phyloP scores from a whole-genome alignment of 768 basidiomycete genomes.

The Lenzites betulinus region DNA sequence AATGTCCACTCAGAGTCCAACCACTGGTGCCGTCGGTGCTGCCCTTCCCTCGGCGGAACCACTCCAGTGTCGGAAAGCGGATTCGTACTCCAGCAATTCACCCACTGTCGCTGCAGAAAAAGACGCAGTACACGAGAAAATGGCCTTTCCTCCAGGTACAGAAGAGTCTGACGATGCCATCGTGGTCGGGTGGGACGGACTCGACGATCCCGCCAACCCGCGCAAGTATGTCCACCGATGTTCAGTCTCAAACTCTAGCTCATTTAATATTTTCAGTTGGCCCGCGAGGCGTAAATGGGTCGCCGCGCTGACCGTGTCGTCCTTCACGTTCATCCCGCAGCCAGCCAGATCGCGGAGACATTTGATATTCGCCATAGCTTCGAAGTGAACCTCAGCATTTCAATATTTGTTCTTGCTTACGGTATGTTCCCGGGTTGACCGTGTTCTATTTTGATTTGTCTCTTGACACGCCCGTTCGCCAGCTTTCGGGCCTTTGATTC shows the following conservation, averaged over 20 bases:
- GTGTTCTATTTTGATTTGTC: conserved; percentile 10
- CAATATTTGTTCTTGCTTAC: conserved; percentile 61
- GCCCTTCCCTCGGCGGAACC: too few relatives aligned
- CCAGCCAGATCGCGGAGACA: conserved; percentile 46
- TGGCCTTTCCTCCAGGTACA: too few relatives aligned
- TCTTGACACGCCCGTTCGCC: neutral
- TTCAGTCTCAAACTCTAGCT: neutral
- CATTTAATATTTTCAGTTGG: conserved; percentile 48
- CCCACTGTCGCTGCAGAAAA: too few relatives aligned
- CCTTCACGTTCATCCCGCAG: conserved; percentile 45
- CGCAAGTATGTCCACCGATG: conserved; percentile 36
- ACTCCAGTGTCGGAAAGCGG: too few relatives aligned
- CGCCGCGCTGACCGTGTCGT: conserved; percentile 26
- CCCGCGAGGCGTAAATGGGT: conserved; percentile 59
- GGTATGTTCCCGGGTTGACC: conserved; percentile 38
- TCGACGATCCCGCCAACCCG: conserved; percentile 39
- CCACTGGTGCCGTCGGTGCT: too few relatives aligned
- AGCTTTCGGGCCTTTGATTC: conserved; percentile 51
- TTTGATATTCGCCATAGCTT: conserved; percentile 56
- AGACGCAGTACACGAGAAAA: too few relatives aligned
- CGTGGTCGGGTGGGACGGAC: conserved; percentile 39
- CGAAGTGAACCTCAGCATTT: conserved; percentile 57
- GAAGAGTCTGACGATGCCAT: too few relatives aligned
- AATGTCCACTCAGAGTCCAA: too few relatives aligned
- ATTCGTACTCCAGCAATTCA: too few relatives aligned